Conservation (phyloP, 441 rosid species). For the Jatropha podagrica region DNA sequence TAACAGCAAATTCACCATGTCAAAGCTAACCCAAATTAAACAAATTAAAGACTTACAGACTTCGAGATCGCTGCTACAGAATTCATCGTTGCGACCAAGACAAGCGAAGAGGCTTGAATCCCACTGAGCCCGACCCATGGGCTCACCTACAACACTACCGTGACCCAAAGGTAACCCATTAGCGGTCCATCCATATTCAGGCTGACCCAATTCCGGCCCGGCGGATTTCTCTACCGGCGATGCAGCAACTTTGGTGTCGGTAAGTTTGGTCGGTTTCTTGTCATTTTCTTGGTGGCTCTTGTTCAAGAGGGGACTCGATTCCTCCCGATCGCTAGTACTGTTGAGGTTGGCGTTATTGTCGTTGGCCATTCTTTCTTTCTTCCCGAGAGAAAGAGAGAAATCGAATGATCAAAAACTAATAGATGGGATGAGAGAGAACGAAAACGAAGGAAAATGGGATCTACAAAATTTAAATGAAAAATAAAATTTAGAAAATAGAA, state of each 20-base stretch:
- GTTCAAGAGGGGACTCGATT: conserved; percentile 75
- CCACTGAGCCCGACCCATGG: conserved; percentile 76
- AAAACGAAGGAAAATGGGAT: neutral
- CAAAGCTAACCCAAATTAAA: neutral
- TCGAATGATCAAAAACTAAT: neutral
- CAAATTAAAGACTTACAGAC: conserved; percentile 67
- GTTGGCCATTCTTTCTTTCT: conserved; percentile 41
- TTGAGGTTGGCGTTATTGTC: conserved; percentile 22
- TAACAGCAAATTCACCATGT: neutral
- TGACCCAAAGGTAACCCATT: conserved; percentile 73
- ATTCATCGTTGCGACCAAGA: conserved; percentile 84
- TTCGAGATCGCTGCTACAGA: conserved; percentile 99
- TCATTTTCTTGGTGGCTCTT: conserved; percentile 36
- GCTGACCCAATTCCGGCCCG: conserved; percentile 14
- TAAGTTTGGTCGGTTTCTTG: conserved; percentile 31
- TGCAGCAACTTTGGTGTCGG: conserved; percentile 18
- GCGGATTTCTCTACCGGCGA: conserved; percentile 23
- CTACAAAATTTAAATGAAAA: neutral
- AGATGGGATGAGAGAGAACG: neutral
- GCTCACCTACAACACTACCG: conserved; percentile 84
- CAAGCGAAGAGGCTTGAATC: conserved; percentile 70
- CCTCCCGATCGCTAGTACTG: conserved; percentile 37
- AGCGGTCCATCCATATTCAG: conserved; percentile 68
- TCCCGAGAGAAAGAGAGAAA: neutral
- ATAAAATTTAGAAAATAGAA: neutral